These are phyloP conservation scores for Boletus insuetus DNA, from an alignment of 768 basidiomycete genomes.

Conservation along the genomic window DNA sequence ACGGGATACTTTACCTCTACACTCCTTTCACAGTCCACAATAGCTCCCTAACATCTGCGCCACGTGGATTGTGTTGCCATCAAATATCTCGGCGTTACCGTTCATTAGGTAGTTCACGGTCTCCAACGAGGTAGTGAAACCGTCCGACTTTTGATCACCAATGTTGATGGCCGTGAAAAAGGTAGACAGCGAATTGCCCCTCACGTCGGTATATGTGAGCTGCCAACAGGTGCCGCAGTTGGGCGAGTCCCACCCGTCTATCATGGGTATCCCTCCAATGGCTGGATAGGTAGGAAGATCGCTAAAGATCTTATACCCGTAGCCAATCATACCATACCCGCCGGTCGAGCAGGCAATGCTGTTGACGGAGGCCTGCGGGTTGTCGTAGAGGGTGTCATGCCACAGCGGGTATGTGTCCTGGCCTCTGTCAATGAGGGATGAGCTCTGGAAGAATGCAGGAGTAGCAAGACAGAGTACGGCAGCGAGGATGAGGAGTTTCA, in stretches of 20 bases:
- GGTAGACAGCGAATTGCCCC: conserved; percentile 36
- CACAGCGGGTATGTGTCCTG: conserved; percentile 26
- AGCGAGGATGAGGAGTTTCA: conserved; percentile 2
- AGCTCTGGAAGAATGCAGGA: not conserved
- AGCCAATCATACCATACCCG: conserved; percentile 30
- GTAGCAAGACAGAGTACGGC: conserved; percentile 6
- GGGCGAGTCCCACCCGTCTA: conserved; percentile 50
- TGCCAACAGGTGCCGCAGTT: conserved; percentile 62
- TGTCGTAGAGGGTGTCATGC: conserved; percentile 55
- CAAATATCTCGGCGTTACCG: conserved; percentile 26
- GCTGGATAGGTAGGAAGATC: conserved; percentile 25
- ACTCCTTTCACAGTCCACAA: conserved; percentile 7
- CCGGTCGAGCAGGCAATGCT: conserved; percentile 54
- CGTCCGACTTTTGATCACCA: conserved; percentile 24
- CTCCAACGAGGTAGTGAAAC: conserved; percentile 36
- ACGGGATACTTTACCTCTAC: not conserved
- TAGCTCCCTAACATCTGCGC: conserved; percentile 12
- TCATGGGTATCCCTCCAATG: conserved; percentile 54
- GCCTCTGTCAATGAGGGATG: too few relatives aligned
- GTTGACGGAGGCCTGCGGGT: conserved; percentile 36
- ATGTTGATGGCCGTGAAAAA: conserved; percentile 54
- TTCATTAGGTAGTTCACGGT: conserved; percentile 35
- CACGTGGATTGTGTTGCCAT: conserved; percentile 25
- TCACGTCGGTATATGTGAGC: conserved; percentile 41
- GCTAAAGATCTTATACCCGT: not conserved